Conservation (phyloP, 2,329 filamentous ascomycete species). For the Talaromyces piceae region DNA sequence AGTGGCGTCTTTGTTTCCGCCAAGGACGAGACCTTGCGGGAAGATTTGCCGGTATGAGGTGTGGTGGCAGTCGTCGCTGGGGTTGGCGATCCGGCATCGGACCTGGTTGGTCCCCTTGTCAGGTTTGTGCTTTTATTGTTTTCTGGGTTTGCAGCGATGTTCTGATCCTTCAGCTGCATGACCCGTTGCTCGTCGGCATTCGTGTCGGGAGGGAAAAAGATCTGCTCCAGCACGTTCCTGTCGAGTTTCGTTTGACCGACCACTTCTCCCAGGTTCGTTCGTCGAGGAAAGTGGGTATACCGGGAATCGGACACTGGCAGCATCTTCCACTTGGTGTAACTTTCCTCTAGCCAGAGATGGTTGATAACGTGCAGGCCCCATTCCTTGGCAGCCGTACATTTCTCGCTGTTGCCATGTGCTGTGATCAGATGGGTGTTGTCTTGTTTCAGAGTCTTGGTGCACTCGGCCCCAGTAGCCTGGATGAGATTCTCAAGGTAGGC, state of each 20-base stretch:
- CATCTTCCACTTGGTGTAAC: conserved; percentile 79
- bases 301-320: conserved; percentile 64
- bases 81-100: conserved; percentile 13
- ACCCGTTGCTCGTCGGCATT: conserved; percentile 15
- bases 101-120: conserved; percentile 17
- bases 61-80: conserved; percentile 6
- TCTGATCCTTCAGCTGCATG: conserved; percentile 33
- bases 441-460: conserved; percentile 88
- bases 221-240: conserved; percentile 61
- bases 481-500: conserved; percentile 91
- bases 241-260: conserved; percentile 85
- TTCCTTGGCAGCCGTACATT: conserved; percentile 83
- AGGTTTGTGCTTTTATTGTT: conserved; percentile 7
- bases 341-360: conserved; percentile 95
- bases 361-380: conserved; percentile 90
- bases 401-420: conserved; percentile 81
- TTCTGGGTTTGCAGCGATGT: conserved; percentile 16
- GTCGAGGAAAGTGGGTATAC: conserved; percentile 78
- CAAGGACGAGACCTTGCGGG: conserved; percentile 21
- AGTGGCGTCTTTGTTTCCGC: conserved; percentile 46
- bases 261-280: conserved; percentile 88
- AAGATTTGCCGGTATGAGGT: conserved; percentile 17
- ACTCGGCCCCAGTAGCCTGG: conserved; percentile 72
- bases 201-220: conserved; percentile 47
- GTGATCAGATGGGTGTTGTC: conserved; percentile 96